Evolutionary conservation across 306 rosid genomes (phyloP).

Genomic region (Malus sylvestris): DNA sequence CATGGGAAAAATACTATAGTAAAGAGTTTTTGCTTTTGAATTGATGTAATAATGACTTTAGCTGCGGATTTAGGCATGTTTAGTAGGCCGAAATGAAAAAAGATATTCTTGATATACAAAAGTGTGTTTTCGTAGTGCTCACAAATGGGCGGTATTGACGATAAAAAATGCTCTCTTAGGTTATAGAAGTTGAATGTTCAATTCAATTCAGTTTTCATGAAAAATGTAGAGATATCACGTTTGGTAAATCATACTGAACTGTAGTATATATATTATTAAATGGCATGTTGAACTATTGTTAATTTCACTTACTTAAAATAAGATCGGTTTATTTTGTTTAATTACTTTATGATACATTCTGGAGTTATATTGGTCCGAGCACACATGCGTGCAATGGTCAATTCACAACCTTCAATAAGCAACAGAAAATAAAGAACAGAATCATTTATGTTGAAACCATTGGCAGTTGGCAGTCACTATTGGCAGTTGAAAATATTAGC

Average conservation of each 20-base stretch:
- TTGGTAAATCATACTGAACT: too few species aligned
- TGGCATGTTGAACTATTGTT: background rate
- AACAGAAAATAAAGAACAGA: background rate
- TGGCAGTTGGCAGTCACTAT: too few species aligned
- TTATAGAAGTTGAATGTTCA: background rate
- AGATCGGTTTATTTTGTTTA: background rate
- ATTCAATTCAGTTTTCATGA: background rate
- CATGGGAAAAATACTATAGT: too few species aligned
- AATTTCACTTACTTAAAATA: background rate
- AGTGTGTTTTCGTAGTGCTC: too few species aligned
- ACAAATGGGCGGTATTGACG: too few species aligned
- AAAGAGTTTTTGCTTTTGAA: background rate
- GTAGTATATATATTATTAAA: background rate
- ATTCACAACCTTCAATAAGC: background rate
- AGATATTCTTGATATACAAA: too few species aligned
- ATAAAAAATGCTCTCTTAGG: too few species aligned
- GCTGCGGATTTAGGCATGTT: too few species aligned
- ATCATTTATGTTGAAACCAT: background rate
- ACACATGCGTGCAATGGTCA: background rate
- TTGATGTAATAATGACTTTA: background rate
- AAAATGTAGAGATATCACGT: too few species aligned
- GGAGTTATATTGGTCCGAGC: background rate
- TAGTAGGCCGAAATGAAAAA: too few species aligned
- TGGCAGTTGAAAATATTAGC: too few species aligned
- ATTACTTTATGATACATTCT: background rate